Base-by-base conservation (phyloP, 2,329 filamentous ascomycete species). In the Alternaria brassicae region DNA sequence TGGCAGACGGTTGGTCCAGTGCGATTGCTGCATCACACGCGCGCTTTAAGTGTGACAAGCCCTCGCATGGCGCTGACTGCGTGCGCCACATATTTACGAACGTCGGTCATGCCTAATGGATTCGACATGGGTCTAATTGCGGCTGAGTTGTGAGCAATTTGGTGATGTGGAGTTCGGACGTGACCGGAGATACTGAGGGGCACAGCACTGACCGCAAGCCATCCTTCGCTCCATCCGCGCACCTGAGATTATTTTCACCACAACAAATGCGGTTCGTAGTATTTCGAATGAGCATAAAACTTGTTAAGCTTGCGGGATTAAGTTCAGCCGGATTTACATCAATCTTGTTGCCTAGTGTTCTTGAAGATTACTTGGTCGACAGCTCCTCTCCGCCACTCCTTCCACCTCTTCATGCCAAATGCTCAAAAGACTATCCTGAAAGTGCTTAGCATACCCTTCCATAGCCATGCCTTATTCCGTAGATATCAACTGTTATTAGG, bases 21-120 rank as follows among this genome's bases (percentile, higher is more conserved):
- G 60, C 40, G 61, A 68, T 64, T 57, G 63, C 25, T 54, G 54
- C 55, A 68, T 68, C 66, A 68, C 66, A 68, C 59, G 69, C 65
- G 62, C 67, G 49, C 55, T 62, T 61, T 56, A 60, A 57, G 61
- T 60, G 64, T 56, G 62, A 58, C 62, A 61, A 57, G 58, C 45
- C 60, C 54, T 60, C 55, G 49, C 49, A 51, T 45, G 54, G 58
- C 37, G 62, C 63, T 66, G 62, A 58, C 64, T 40, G 53, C n/a
- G 34, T 42, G 57, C 58, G 65, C 63, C 63, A 63, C 65, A 61
- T 54, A 53, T 45, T 62, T 53, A 42, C 39, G 28, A 23, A 27
- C 37, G 30, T 50, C 49, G 47, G 51, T 59, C 54, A 57, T 61
- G 56, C 61, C 63, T 53, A 58, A 61, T 44, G 44, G 41, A 40